These are phyloP conservation scores for Heliosperma pusillum DNA, from an alignment of 148 eudicot genomes.

Conservation along the genomic window DNA sequence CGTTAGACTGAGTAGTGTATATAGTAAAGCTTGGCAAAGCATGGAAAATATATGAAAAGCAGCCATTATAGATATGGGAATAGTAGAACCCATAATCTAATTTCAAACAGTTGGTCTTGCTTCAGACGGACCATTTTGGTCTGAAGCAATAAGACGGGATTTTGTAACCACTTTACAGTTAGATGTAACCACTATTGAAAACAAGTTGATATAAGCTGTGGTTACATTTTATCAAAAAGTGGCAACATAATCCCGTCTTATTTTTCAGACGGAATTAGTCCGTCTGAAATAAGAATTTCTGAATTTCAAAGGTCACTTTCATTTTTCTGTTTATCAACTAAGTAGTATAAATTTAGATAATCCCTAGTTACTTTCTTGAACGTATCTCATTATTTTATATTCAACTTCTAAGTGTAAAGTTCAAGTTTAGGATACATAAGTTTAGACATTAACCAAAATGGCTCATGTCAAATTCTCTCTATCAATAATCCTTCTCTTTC, in stretches of 20 bases:
- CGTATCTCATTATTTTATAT: no score
- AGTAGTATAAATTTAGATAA: slow-evolving; percentile 29
- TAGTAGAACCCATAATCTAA: not conserved
- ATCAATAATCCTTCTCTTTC: slow-evolving; percentile 30
- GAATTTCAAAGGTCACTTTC: not conserved
- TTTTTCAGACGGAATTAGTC: no score
- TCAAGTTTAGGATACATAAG: not conserved
- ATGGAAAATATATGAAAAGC: not conserved
- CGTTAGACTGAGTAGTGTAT: not conserved
- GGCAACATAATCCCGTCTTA: no score
- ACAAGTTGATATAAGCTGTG: no score
- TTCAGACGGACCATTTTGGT: no score
- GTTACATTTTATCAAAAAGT: no score
- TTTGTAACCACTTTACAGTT: no score
- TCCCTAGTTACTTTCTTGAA: slow-evolving; percentile 10
- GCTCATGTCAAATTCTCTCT: slow-evolving; percentile 31
- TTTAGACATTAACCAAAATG: slow-evolving; percentile 29
- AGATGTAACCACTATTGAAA: no score
- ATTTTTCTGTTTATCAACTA: not conserved
- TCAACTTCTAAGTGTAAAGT: no score
- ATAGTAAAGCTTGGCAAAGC: not conserved
- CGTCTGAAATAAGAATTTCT: no score
- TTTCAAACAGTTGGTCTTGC: not conserved
- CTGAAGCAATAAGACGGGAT: no score
- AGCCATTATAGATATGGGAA: not conserved